Conservation (phyloP, 306 rosid genomes). For the Trichosanthes cucumerina region DNA sequence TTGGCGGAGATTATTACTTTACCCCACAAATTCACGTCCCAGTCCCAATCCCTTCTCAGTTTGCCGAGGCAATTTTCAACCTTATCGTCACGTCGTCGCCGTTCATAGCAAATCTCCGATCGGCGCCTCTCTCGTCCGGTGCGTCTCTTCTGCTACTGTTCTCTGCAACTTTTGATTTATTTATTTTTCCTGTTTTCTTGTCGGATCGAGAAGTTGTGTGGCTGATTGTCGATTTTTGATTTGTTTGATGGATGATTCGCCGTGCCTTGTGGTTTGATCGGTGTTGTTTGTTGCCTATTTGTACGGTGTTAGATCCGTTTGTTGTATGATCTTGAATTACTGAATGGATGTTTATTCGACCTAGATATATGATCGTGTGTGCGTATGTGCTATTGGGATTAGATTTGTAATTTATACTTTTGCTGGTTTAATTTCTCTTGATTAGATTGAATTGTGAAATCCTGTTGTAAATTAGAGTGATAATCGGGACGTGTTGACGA, state of each 20-base stretch:
- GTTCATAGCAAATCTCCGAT: conserved; percentile 13
- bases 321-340: background rate
- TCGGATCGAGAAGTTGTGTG: background rate
- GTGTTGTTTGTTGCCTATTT: background rate
- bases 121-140: conserved; percentile 22
- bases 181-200: background rate
- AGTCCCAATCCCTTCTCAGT: background rate
- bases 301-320: background rate
- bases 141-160: conserved; percentile 23
- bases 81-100: conserved; percentile 27
- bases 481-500: background rate
- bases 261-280: background rate
- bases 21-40: background rate
- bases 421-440: background rate
- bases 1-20: background rate
- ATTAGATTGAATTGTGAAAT: background rate
- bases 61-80: conserved; percentile 18
- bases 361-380: background rate
- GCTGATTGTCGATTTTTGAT: background rate
- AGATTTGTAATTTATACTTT: background rate
- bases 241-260: background rate
- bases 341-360: background rate
- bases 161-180: background rate
- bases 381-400: background rate
- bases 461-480: background rate